phyloP scores from a whole-genome alignment of 140 eudicot species.

The Erigeron philadelphicus region DNA sequence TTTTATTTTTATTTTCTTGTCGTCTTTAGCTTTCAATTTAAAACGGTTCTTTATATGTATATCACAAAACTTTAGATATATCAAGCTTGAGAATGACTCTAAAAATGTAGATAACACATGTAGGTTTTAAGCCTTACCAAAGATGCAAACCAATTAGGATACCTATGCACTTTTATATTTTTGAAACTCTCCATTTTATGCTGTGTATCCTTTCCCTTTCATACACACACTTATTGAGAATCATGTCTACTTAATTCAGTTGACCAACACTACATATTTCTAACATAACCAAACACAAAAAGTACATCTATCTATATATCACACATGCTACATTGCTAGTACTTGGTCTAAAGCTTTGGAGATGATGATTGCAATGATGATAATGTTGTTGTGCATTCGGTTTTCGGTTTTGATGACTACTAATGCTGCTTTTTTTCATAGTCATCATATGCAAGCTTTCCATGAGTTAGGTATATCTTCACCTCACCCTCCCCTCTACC shows the following conservation, averaged over 20 bases:
- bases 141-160: constrained; percentile 14
- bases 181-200: constrained; percentile 46
- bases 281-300: constrained; percentile 28
- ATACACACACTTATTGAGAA: constrained; percentile 14
- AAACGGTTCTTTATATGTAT: constrained; percentile 5
- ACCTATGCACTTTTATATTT: constrained; percentile 21
- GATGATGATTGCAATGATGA: constrained; percentile 24
- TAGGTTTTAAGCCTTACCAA: background rate
- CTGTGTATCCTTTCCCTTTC: constrained; percentile 30
- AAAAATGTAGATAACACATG: background rate
- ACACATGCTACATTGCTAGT: constrained; percentile 13
- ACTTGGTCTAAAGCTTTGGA: constrained; percentile 17
- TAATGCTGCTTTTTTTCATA: constrained; percentile 37
- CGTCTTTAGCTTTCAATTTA: background rate
- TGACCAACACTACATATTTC: constrained; percentile 6
- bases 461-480: constrained; percentile 31
- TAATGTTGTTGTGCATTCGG: constrained; percentile 26
- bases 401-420: constrained; percentile 30
- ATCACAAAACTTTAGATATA: constrained; percentile 7
- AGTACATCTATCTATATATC: constrained; percentile 23
- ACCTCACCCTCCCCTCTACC: constrained; percentile 5
- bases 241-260: constrained; percentile 18
- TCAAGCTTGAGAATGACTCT: background rate
- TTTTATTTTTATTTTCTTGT: background rate
- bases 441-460: constrained; percentile 22